Base-by-base conservation (phyloP, 2,329 filamentous ascomycete species). In the Cordyceps militaris region DNA sequence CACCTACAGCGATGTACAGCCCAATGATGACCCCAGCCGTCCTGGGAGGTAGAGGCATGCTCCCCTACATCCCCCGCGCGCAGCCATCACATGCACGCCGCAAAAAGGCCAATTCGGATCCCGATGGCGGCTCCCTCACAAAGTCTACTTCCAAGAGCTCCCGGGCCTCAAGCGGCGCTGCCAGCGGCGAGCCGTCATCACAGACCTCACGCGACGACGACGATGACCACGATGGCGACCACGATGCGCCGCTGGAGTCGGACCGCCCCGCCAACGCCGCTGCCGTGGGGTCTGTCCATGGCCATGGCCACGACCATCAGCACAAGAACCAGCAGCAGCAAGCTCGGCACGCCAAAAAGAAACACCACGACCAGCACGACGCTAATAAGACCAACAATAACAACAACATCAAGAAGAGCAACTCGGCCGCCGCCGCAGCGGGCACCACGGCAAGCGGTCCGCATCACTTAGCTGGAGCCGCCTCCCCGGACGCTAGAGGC, bases 261-360 rank as follows among this genome's bases (percentile, higher is more conserved):
- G 55, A 26, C 36, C 55, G 46, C 47, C 52, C 42, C 52, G 43
- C 42, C 19, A n/a, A 55, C 24, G 46, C 46, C 54, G 54, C 36
- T 43, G 54, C 44, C 55, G 55, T 57, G 55, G 55, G 46, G 36
- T 46, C 14, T 16, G 38, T 49, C 32, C 19, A 48, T 30, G 44
- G 11, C 44, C 28, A 21, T 14, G n/a, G 14, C 28, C 46, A 32
- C 28, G 26, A 32, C 44, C 46, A 32, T 34, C 44, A 47, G n/a
- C 26, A 32, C 21, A 23, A 26, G 42, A 21, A 36, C 7, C 46
- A 32, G 13, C 26, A 34, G 21, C 34, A 38, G 21, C 32, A 28
- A 4, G 28, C 36, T 14, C 36, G 38, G 26, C 46, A 38, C 19
- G 32, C 16, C 16, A 50, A 38, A 24, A 24, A 26, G 34, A 26